Percentiles rank a stretch among this genome's conserved stretches.
Evolutionary conservation across 495 filamentous ascomycete species (phyloP).

Genomic region (Cercophora sp.): DNA sequence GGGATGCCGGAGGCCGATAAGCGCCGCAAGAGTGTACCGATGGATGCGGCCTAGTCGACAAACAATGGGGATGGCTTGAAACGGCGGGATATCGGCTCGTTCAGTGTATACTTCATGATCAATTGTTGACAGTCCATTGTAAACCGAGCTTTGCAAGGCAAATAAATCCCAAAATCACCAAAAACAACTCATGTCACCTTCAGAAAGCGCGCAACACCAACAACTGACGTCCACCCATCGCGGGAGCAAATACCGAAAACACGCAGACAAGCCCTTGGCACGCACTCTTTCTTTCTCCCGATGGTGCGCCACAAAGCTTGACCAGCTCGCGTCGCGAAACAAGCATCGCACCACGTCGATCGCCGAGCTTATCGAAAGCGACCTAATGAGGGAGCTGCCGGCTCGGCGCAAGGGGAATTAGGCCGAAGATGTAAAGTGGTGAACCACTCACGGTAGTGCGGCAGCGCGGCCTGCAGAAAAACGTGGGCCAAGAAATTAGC

Average conservation of each 20-base stretch:
- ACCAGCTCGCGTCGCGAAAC: neutral
- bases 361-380: constrained; percentile 1
- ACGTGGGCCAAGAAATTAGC: constrained; percentile 8
- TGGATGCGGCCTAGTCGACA: too few species aligned
- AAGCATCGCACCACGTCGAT: neutral
- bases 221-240: neutral
- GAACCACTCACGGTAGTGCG: constrained; percentile 1
- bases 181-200: too few species aligned
- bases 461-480: neutral
- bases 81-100: too few species aligned
- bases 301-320: constrained; percentile 8
- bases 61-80: too few species aligned
- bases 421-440: neutral
- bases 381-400: constrained; percentile 2
- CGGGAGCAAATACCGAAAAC: neutral
- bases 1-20: too few species aligned
- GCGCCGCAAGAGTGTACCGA: too few species aligned
- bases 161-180: neutral
- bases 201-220: neutral
- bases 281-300: neutral
- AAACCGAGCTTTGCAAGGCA: neutral
- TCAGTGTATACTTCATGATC: neutral
- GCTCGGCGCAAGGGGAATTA: constrained; percentile 9
- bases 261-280: neutral
- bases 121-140: neutral